These are phyloP conservation scores for Cucurbita ficifolia DNA, from an alignment of 306 rosid species.

Conservation along the genomic window DNA sequence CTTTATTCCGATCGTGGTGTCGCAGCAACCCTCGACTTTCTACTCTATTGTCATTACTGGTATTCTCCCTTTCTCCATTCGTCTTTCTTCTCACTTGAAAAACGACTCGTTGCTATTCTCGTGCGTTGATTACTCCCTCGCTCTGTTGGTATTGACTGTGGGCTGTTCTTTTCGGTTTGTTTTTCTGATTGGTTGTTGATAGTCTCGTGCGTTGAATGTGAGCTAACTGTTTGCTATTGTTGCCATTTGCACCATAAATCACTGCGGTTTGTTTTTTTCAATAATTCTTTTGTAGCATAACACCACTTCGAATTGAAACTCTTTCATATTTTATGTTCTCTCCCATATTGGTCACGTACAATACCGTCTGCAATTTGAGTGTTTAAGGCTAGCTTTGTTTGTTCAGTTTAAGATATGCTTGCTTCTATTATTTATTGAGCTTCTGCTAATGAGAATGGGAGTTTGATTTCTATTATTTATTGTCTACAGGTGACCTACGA, in stretches of 20 bases:
- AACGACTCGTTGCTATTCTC: neutral
- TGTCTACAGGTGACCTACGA: constrained; percentile 5
- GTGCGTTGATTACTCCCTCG: neutral
- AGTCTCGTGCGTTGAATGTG: neutral
- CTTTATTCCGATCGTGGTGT: no score
- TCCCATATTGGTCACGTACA: no score
- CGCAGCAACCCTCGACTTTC: no score
- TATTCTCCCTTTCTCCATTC: no score
- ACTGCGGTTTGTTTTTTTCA: neutral
- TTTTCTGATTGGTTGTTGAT: neutral
- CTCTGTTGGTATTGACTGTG: neutral
- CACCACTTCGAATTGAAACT: no score
- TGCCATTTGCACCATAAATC: neutral
- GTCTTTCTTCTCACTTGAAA: neutral
- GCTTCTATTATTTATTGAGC: neutral
- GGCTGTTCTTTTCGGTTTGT: neutral
- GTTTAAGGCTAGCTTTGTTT: neutral
- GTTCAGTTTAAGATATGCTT: neutral
- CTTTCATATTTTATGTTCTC: no score
- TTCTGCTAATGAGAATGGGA: neutral
- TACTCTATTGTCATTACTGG: no score
- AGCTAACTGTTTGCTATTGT: neutral
- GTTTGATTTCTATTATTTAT: neutral
- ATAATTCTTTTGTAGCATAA: neutral
- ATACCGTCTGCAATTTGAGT: neutral